These are phyloP conservation scores for Melanomma pulvis-pyrius DNA, from an alignment of 495 filamentous ascomycete species.

Conservation along the genomic window DNA sequence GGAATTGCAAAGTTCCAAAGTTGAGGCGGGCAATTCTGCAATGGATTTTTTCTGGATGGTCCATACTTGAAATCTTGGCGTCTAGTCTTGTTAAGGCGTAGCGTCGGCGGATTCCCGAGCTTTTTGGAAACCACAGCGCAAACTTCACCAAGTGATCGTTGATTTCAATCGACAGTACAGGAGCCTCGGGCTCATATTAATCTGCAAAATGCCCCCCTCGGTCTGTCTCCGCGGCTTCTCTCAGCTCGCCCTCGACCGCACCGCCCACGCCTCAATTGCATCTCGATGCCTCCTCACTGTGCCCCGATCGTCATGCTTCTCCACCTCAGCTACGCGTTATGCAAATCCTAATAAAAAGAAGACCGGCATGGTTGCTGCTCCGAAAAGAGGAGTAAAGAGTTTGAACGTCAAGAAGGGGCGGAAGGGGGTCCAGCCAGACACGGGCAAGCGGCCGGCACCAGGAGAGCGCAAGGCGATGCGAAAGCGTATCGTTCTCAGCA, in stretches of 20 bases:
- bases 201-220: constrained; percentile 32
- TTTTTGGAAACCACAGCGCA: constrained; percentile 2
- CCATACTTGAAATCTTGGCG: too few species aligned
- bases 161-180: constrained; percentile 4
- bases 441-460: constrained; percentile 56
- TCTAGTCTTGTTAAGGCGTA: neutral
- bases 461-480: constrained; percentile 86
- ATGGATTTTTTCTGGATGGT: too few species aligned
- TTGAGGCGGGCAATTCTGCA: constrained; percentile 1
- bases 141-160: constrained; percentile 2
- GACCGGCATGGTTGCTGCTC: constrained; percentile 20
- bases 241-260: constrained; percentile 24
- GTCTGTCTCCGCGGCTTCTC: constrained; percentile 27
- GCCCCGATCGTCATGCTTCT: constrained; percentile 29
- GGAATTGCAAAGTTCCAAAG: neutral
- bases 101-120: constrained; percentile 16
- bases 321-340: constrained; percentile 38
- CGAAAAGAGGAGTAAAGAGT: constrained; percentile 44
- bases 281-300: constrained; percentile 32
- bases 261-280: constrained; percentile 25
- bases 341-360: constrained; percentile 49
- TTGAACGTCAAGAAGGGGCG: constrained; percentile 40
- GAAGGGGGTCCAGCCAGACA: constrained; percentile 15
- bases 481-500: constrained; percentile 88
- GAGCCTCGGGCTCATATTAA: constrained; percentile 45